Percentiles rank a stretch among this genome's conserved stretches.
These are phyloP conservation scores for Nakazawaea populi DNA, from an alignment of 805 yeast genomes.

Conservation along the genomic window DNA sequence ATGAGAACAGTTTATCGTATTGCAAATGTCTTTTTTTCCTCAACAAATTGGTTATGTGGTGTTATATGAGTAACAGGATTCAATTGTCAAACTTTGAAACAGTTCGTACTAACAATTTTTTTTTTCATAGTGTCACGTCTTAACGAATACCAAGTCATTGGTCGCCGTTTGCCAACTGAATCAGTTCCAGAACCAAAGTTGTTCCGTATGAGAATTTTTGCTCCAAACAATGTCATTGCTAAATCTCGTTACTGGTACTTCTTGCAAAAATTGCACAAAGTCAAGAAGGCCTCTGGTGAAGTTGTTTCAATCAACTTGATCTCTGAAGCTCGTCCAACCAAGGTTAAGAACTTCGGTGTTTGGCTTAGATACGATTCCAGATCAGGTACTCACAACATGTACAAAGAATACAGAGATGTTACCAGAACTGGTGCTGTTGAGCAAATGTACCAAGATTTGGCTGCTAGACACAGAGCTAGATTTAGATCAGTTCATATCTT, in stretches of 20 bases:
- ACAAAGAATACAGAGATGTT: slow-evolving; percentile 99
- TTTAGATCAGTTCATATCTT: slow-evolving; percentile 99
- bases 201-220: slow-evolving; percentile 99
- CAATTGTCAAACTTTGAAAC: too few species aligned
- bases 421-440: slow-evolving; percentile 99
- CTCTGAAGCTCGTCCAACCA: slow-evolving; percentile 94
- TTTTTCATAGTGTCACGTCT: slow-evolving; percentile 75
- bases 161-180: slow-evolving; percentile 99
- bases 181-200: slow-evolving; percentile 99
- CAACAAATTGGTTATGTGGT: not conserved
- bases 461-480: slow-evolving; percentile 99
- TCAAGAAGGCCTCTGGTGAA: slow-evolving; percentile 99
- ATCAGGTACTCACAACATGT: slow-evolving; percentile 99
- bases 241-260: slow-evolving; percentile 99
- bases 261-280: slow-evolving; percentile 98
- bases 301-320: slow-evolving; percentile 88
- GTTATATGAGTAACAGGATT: too few species aligned
- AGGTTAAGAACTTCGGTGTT: slow-evolving; percentile 99
- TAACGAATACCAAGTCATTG: slow-evolving; percentile 99
- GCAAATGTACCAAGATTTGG: slow-evolving; percentile 98
- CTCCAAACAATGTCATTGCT: slow-evolving; percentile 98
- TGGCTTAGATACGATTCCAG: slow-evolving; percentile 99
- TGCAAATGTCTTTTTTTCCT: not conserved
- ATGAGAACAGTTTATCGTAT: too few species aligned
- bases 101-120: slow-evolving; percentile 12